Evolutionary conservation across 2,329 filamentous ascomycete species (phyloP), one percentile per base, ranked within the genome.

Genomic region (Emmonsiellopsis sp.): DNA sequence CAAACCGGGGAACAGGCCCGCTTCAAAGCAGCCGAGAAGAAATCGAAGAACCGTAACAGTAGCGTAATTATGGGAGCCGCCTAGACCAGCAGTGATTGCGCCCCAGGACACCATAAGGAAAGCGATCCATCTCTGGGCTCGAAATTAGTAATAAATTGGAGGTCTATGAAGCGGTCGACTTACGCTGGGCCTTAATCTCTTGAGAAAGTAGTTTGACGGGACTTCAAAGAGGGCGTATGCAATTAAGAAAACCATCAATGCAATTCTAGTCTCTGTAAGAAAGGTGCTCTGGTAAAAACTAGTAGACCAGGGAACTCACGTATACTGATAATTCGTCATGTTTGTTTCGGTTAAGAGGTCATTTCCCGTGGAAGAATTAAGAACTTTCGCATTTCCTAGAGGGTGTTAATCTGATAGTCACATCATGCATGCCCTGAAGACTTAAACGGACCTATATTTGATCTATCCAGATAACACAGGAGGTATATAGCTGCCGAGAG

Each of bases 401-500:
- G 33, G 8, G 46, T 39, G 46, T 49, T 45, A 49, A 36, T 39
- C 17, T n/a, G n/a, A 42, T 42, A 40, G 9, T 47, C 14, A 5
- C 11, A 36, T 9, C 17, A n/a, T 11, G 33, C 14, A 21, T 45
- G 27, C n/a, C 5, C 3, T 9, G n/a, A 14, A 36, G 34, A 11
- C 6, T 31, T 32, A 7, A 33, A 56, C 60, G 46, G 54, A 73
- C 82, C 82, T 54, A 87, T 86, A 65, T 87, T 87, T 53, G 80
- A 78, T 42, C 81, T 74, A 66, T 87, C 84, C 14, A 87, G 76
- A 63, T 83, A 86, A 67, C 81, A 84, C 21, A 87, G 74, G 45
- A 87, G 74, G 65, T 85, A 88, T 49, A 87, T 84, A 51, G 67
- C 71, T 6, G 81, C 79, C n/a, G 75, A 80, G 11, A 86, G 68